Evolutionary conservation across 129 eudicot genomes (phyloP).

Genomic region (Cynara cardunculus): DNA sequence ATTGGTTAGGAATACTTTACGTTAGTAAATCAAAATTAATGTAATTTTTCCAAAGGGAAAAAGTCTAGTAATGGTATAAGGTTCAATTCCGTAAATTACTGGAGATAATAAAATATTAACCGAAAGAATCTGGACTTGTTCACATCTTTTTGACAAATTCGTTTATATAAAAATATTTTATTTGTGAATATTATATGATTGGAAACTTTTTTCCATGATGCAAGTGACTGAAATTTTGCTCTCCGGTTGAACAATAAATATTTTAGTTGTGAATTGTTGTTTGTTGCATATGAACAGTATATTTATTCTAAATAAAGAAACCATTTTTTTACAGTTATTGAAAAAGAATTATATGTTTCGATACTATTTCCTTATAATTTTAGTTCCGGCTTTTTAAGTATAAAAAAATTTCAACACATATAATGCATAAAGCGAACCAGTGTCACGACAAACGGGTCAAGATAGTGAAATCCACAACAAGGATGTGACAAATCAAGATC

Average conservation of each 20-base stretch:
- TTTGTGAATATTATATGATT: background rate
- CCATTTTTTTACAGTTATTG: background rate
- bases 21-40: background rate
- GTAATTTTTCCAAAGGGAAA: slow-evolving; percentile 4
- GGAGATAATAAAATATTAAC: slow-evolving; percentile 15
- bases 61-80: slow-evolving; percentile 5
- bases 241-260: background rate
- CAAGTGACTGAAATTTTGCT: background rate
- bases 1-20: background rate
- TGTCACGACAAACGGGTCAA: background rate
- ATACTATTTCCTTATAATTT: background rate
- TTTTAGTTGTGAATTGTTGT: background rate
- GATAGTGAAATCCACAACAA: background rate
- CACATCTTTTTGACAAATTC: background rate
- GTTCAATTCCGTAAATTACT: slow-evolving; percentile 19
- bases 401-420: background rate
- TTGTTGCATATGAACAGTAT: background rate
- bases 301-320: background rate
- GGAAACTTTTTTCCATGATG: background rate
- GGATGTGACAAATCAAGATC: background rate
- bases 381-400: background rate
- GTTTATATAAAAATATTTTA: background rate
- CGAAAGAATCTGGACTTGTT: background rate
- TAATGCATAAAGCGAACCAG: background rate
- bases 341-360: background rate